Evolutionary conservation across 345 rosid genomes (phyloP).

Genomic region (Acer saccharum): DNA sequence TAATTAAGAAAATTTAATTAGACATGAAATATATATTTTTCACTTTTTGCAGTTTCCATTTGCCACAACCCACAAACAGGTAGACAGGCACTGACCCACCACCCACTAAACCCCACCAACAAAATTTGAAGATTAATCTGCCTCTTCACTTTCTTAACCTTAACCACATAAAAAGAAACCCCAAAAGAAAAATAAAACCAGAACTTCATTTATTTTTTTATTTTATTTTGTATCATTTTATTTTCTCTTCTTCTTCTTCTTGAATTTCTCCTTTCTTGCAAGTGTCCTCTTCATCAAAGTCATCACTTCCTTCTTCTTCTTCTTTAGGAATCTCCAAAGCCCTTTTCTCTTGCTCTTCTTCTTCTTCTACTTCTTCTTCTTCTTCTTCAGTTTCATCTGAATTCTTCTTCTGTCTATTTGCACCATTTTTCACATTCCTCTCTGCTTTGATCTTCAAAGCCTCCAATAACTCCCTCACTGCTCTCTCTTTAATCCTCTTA

Average conservation of each 20-base stretch:
- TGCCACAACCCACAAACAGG: background rate
- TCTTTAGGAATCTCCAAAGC: conserved; percentile 68
- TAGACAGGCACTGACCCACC: background rate
- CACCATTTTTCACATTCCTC: conserved; percentile 38
- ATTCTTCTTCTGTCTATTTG: conserved; percentile 25
- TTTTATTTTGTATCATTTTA: conserved; percentile 13
- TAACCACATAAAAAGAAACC: background rate
- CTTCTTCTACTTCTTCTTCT: conserved; percentile 49
- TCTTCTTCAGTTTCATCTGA: conserved; percentile 32
- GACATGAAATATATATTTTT: conserved; percentile 17
- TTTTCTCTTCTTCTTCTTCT: conserved; percentile 37
- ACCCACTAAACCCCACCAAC: conserved; percentile 7
- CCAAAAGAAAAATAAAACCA: background rate
- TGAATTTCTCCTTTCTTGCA: conserved; percentile 35
- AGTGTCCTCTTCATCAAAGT: conserved; percentile 27
- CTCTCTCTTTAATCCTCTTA: conserved; percentile 53
- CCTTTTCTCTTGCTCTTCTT: conserved; percentile 82
- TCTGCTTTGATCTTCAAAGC: conserved; percentile 52
- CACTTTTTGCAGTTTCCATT: conserved; percentile 1
- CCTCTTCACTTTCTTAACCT: background rate
- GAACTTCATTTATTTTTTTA: background rate
- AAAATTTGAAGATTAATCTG: conserved; percentile 12
- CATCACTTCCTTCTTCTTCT: conserved; percentile 25
- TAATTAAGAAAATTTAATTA: background rate
- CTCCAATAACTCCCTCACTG: conserved; percentile 57